phyloP scores from a whole-genome alignment of 306 rosid species.

The Acacia crassicarpa region DNA sequence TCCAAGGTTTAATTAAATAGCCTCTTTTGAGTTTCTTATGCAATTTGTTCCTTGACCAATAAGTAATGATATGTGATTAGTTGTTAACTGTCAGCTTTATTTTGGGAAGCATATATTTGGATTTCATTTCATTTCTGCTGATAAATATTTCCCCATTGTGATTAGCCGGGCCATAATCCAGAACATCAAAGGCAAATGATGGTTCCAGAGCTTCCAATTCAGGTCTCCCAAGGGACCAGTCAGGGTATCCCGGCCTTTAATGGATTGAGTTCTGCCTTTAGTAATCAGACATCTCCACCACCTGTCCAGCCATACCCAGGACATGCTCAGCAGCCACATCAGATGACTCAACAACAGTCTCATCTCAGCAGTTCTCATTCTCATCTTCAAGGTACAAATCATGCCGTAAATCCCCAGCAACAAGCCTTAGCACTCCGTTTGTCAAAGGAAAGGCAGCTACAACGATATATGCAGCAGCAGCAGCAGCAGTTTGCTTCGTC shows the following conservation, averaged over 20 bases:
- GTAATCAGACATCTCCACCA: constrained; percentile 76
- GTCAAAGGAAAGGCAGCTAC: constrained; percentile 79
- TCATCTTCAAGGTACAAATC: constrained; percentile 80
- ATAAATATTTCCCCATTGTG: constrained; percentile 16
- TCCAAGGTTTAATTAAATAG: constrained; percentile 16
- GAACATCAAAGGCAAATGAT: constrained; percentile 88
- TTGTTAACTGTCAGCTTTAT: not conserved
- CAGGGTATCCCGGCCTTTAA: constrained; percentile 73
- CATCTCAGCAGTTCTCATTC: constrained; percentile 70
- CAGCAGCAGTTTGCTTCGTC: constrained; percentile 79
- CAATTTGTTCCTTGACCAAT: not conserved
- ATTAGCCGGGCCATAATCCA: constrained; percentile 80
- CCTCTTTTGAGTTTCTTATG: not conserved
- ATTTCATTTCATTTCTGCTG: constrained; percentile 27
- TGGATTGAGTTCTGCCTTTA: constrained; percentile 78
- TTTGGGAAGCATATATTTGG: not conserved
- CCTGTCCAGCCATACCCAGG: constrained; percentile 70
- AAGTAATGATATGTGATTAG: not conserved
- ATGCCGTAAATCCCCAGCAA: constrained; percentile 61
- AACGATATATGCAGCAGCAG: constrained; percentile 58
- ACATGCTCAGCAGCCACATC: constrained; percentile 81
- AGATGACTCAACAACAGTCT: constrained; percentile 74
- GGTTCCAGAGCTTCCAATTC: constrained; percentile 83
- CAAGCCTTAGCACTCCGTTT: constrained; percentile 67
- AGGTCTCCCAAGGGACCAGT: constrained; percentile 70